A percentile compares a stretch with the other conserved stretches of the same genome.
These are phyloP conservation scores for Cercospora zeina DNA, from an alignment of 2,329 filamentous ascomycete genomes.

Conservation along the genomic window DNA sequence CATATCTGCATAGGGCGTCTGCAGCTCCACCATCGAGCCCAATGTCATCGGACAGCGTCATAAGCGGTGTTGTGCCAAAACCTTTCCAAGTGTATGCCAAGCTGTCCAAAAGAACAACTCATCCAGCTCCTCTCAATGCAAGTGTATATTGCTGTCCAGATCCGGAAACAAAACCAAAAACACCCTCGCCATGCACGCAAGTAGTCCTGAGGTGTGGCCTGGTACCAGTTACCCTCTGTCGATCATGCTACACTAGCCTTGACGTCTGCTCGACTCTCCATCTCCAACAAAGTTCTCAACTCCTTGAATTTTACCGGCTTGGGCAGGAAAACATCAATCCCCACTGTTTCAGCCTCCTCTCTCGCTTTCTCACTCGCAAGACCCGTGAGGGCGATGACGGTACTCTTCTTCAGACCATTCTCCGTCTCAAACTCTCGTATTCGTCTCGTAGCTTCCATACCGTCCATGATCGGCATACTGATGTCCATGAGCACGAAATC, in stretches of 20 bases:
- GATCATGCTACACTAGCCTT: constrained; percentile 12
- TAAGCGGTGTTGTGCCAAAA: not conserved
- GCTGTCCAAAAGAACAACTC: not conserved
- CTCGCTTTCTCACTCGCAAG: constrained; percentile 35
- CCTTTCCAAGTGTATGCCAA: not conserved
- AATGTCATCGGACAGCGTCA: not conserved
- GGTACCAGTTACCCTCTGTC: not conserved
- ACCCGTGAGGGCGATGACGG: constrained; percentile 36
- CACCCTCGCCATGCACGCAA: not conserved
- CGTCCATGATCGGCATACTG: constrained; percentile 43
- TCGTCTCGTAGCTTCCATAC: constrained; percentile 35
- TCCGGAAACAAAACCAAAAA: not conserved
- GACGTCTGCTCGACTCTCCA: constrained; percentile 6
- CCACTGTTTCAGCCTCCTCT: constrained; percentile 33
- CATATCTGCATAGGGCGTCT: not conserved
- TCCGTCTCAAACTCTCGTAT: constrained; percentile 37
- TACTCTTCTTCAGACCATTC: constrained; percentile 18
- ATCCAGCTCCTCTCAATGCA: not conserved
- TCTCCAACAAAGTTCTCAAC: constrained; percentile 28
- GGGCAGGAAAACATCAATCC: constrained; percentile 38
- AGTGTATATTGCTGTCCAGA: not conserved
- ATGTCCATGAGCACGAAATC: constrained; percentile 53
- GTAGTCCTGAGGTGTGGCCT: not conserved
- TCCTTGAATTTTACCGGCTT: constrained; percentile 38
- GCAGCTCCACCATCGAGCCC: not conserved